Evolutionary conservation across 441 rosid species (phyloP).

Genomic region (Macaranga tanarius): DNA sequence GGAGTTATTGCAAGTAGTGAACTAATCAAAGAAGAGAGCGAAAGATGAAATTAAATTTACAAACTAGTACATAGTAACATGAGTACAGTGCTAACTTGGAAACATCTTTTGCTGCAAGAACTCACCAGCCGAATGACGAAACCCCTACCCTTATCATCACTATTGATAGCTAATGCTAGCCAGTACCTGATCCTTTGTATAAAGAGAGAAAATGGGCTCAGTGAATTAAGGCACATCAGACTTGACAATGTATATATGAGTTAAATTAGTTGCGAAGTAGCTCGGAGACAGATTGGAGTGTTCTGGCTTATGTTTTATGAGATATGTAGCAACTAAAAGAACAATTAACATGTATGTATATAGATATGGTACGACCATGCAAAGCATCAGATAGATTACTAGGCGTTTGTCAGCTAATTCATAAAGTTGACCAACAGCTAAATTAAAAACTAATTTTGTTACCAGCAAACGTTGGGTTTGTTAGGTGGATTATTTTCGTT

Average conservation of each 20-base stretch:
- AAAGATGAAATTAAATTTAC: background rate
- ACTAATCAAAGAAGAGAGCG: background rate
- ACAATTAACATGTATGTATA: background rate
- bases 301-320: background rate
- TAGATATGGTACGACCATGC: too few species aligned
- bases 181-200: background rate
- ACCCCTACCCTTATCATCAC: background rate
- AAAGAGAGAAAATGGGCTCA: background rate
- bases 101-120: background rate
- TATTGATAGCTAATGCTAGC: background rate
- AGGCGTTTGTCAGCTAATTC: slow-evolving; percentile 19
- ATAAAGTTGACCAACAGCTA: slow-evolving; percentile 5
- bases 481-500: too few species aligned
- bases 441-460: too few species aligned
- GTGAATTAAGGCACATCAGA: background rate
- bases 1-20: slow-evolving; percentile 3
- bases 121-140: background rate
- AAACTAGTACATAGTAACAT: background rate
- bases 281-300: slow-evolving; percentile 10
- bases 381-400: too few species aligned
- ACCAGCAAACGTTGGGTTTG: too few species aligned
- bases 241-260: background rate
- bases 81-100: background rate
- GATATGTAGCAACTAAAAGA: background rate
- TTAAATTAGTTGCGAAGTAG: background rate